A percentile compares a stretch with the other conserved stretches of the same genome.
Evolutionary conservation across 768 basidiomycete species (phyloP).

Genomic region (Leccinum subgranulosum): DNA sequence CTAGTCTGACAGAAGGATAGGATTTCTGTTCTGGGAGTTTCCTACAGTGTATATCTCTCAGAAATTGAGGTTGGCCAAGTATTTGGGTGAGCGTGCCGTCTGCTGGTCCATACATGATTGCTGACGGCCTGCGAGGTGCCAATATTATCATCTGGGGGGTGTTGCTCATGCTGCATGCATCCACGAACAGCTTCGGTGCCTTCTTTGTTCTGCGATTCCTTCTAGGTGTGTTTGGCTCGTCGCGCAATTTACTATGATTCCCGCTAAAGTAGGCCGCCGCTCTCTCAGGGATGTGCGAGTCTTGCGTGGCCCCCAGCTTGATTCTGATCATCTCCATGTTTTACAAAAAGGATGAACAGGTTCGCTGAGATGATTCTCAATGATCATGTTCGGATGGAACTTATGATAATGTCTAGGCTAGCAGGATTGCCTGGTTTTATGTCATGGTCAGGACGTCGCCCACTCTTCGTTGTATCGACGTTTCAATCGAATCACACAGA

Average conservation of each 20-base stretch:
- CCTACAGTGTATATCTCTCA: slow-evolving; percentile 66
- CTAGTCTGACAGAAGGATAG: slow-evolving; percentile 26
- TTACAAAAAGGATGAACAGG: slow-evolving; percentile 67
- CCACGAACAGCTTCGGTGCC: slow-evolving; percentile 51
- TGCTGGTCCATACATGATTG: neutral
- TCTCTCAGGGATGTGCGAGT: slow-evolving; percentile 59
- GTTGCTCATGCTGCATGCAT: slow-evolving; percentile 58
- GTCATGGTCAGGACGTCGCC: slow-evolving; percentile 44
- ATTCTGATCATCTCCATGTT: slow-evolving; percentile 66
- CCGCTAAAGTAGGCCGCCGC: neutral
- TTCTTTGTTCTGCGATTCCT: slow-evolving; percentile 66
- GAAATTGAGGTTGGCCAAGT: slow-evolving; percentile 57
- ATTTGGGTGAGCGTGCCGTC: slow-evolving; percentile 43
- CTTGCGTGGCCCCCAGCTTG: slow-evolving; percentile 59
- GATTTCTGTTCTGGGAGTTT: slow-evolving; percentile 60
- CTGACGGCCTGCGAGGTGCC: slow-evolving; percentile 32
- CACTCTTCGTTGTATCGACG: neutral
- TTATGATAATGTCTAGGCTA: slow-evolving; percentile 36
- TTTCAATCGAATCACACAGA: slow-evolving; percentile 34
- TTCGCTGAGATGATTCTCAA: slow-evolving; percentile 7
- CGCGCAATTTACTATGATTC: neutral
- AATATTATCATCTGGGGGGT: slow-evolving; percentile 62
- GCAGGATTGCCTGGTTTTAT: slow-evolving; percentile 65
- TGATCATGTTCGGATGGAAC: neutral
- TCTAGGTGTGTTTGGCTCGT: slow-evolving; percentile 38